Conservation (phyloP, 2,329 filamentous ascomycete species). For the Rasamsonia emersonii region DNA sequence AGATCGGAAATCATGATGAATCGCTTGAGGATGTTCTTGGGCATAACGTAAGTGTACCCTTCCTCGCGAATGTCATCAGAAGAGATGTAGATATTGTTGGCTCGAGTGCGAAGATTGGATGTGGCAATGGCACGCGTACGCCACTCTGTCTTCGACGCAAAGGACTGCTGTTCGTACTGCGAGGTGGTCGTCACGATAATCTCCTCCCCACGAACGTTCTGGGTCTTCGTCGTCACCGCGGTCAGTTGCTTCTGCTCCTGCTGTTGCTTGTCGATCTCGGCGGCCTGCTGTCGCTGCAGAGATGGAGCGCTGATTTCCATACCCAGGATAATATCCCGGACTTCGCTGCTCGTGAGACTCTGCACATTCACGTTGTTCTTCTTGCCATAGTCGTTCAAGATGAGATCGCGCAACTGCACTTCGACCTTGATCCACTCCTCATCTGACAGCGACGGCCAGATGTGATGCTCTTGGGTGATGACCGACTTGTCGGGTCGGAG, state of each 20-base stretch:
- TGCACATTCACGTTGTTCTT: conserved; percentile 99
- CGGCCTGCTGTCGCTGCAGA: conserved; percentile 95
- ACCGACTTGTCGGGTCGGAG: conserved; percentile 94
- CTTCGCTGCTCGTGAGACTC: conserved; percentile 91
- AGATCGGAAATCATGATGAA: conserved; percentile 98
- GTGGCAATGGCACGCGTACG: conserved; percentile 93
- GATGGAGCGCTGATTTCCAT: conserved; percentile 99
- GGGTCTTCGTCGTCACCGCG: conserved; percentile 94
- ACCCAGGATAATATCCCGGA: conserved; percentile 94
- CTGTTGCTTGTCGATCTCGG: conserved; percentile 98
- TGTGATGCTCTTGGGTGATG: conserved; percentile 97
- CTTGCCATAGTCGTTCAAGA: conserved; percentile 97
- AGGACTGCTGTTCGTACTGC: conserved; percentile 94
- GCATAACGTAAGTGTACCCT: conserved; percentile 94
- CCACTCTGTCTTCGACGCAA: conserved; percentile 98
- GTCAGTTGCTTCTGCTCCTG: conserved; percentile 95
- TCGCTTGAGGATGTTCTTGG: conserved; percentile 95
- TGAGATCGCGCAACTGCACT: conserved; percentile 87
- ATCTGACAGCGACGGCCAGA: conserved; percentile 89
- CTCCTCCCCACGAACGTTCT: conserved; percentile 93
- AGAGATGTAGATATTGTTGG: conserved; percentile 98
- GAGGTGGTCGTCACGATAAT: conserved; percentile 98
- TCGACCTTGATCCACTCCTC: conserved; percentile 99
- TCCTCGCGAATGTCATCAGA: conserved; percentile 88
- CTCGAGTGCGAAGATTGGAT: conserved; percentile 82